Conservation (phyloP, 2,329 filamentous ascomycete species). For the Nothophaeocryptopus gaeumannii region DNA sequence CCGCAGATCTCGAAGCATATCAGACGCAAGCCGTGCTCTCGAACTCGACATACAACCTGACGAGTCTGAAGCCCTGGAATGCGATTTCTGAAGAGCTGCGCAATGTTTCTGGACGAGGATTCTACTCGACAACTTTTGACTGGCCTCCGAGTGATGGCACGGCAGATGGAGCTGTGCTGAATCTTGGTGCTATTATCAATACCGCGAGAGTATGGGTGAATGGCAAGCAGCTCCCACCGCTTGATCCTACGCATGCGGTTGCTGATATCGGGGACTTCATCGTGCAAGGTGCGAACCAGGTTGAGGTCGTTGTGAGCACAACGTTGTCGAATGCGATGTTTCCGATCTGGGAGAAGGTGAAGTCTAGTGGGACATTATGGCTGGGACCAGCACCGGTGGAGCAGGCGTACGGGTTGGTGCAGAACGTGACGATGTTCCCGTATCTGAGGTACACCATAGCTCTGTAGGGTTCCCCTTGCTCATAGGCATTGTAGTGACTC, state of each 20-base stretch:
- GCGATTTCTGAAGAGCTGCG: conserved; percentile 30
- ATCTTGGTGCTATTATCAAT: conserved; percentile 31
- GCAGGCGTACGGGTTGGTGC: conserved; percentile 16
- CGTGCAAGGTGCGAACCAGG: conserved; percentile 26
- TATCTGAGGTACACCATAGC: conserved; percentile 8
- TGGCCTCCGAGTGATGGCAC: conserved; percentile 13
- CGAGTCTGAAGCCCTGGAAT: conserved; percentile 37
- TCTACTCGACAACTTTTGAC: conserved; percentile 36
- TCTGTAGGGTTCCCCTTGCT: not conserved
- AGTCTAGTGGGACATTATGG: conserved; percentile 17
- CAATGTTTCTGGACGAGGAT: conserved; percentile 36
- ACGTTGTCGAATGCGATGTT: conserved; percentile 33
- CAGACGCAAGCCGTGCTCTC: conserved; percentile 16
- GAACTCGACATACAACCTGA: conserved; percentile 36
- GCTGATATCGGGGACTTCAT: conserved; percentile 28
- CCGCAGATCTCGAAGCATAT: conserved; percentile 30
- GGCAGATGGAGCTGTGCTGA: conserved; percentile 28
- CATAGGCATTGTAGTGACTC: too few relatives aligned
- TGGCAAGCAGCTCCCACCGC: conserved; percentile 28
- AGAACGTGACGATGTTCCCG: conserved; percentile 16
- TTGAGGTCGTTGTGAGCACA: conserved; percentile 34
- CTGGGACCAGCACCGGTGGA: conserved; percentile 11
- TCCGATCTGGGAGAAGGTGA: conserved; percentile 10
- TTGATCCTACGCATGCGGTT: conserved; percentile 32
- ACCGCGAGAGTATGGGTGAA: conserved; percentile 34